These are phyloP conservation scores for Rubus parviflorus DNA, from an alignment of 306 rosid species.

Conservation along the genomic window DNA sequence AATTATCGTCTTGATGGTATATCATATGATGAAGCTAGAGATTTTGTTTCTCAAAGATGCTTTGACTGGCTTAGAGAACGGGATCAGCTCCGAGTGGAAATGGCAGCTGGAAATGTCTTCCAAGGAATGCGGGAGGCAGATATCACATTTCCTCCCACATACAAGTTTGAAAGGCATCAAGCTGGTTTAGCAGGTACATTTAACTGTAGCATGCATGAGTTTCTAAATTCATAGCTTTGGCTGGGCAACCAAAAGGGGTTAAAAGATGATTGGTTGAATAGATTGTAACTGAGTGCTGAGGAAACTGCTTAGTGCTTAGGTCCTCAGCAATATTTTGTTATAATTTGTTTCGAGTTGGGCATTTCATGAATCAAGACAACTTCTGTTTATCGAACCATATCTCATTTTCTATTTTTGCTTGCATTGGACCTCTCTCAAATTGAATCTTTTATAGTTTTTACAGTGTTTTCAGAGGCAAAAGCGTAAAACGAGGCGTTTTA, in stretches of 20 bases:
- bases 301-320: conserved; percentile 5
- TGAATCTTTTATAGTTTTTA: neutral
- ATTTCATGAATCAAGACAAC: neutral
- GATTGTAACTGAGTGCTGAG: conserved; percentile 7
- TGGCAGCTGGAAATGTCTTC: conserved; percentile 94
- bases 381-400: conserved; percentile 5
- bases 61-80: conserved; percentile 98
- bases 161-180: conserved; percentile 94
- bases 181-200: conserved; percentile 86
- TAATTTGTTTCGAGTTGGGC: neutral
- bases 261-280: neutral
- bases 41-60: conserved; percentile 95
- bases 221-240: neutral
- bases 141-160: conserved; percentile 89
- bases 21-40: conserved; percentile 96
- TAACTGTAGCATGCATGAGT: neutral
- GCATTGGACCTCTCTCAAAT: conserved; percentile 18
- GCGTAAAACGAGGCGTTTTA: neutral
- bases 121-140: conserved; percentile 98
- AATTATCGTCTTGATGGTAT: conserved; percentile 89
- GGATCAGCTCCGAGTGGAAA: conserved; percentile 94
- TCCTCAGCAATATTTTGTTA: neutral
- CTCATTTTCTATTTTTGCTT: conserved; percentile 1
- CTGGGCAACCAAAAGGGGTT: neutral
- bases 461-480: neutral